Percentiles rank a stretch among this genome's conserved stretches.
Evolutionary conservation across 352 stramenopile genomes (phyloP).

Genomic region (Globisporangium emineosum): DNA sequence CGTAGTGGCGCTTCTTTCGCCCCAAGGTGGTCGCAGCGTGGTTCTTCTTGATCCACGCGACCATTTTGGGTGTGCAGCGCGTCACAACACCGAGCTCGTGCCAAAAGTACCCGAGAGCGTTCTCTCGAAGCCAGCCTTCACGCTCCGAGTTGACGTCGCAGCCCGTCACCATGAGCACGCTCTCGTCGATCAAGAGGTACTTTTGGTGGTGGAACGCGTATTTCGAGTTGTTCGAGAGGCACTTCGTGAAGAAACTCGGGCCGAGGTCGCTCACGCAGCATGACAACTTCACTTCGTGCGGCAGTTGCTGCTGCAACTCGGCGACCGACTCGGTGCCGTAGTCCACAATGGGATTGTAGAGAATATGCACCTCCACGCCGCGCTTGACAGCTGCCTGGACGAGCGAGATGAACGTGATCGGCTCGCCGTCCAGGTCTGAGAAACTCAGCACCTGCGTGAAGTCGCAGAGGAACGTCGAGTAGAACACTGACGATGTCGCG

Average conservation of each 20-base stretch:
- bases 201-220: slow-evolving; percentile 86
- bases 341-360: slow-evolving; percentile 74
- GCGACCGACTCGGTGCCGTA: slow-evolving; percentile 65
- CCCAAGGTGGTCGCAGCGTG: slow-evolving; percentile 23
- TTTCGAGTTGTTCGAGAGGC: slow-evolving; percentile 75
- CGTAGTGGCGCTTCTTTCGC: slow-evolving; percentile 45
- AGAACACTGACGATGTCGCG: slow-evolving; percentile 59
- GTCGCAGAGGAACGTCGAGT: slow-evolving; percentile 82
- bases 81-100: slow-evolving; percentile 60
- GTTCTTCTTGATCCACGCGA: slow-evolving; percentile 58
- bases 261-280: slow-evolving; percentile 69
- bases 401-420: slow-evolving; percentile 56
- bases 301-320: slow-evolving; percentile 43
- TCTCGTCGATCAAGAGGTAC: slow-evolving; percentile 67
- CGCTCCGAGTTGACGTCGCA: slow-evolving; percentile 76
- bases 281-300: slow-evolving; percentile 43
- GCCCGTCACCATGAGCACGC: slow-evolving; percentile 67
- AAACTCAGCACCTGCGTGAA: slow-evolving; percentile 51
- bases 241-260: slow-evolving; percentile 34
- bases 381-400: slow-evolving; percentile 52
- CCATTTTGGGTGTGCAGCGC: slow-evolving; percentile 47
- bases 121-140: slow-evolving; percentile 58
- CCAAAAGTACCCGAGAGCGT: slow-evolving; percentile 73
- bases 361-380: slow-evolving; percentile 60
- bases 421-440: slow-evolving; percentile 24